phyloP scores from a whole-genome alignment of 106 monocot genomes.

The Dendrobium nobile region DNA sequence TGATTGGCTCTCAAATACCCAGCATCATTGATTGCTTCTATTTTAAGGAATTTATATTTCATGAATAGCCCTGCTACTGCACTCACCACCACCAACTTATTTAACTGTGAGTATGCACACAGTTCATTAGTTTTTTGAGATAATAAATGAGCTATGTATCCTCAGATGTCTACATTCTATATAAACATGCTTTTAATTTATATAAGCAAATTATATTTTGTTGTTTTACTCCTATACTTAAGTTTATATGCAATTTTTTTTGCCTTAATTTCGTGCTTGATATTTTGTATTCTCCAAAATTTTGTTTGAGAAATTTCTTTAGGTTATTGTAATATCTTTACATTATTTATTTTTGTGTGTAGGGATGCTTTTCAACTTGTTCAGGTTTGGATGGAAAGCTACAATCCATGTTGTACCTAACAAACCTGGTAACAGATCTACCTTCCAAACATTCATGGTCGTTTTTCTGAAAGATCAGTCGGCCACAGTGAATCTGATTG shows the following conservation, averaged over 20 bases:
- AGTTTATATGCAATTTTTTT: neutral
- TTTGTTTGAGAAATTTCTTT: neutral
- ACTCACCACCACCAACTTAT: neutral
- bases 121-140: neutral
- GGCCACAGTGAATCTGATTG: conserved; percentile 28
- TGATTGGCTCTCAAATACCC: neutral
- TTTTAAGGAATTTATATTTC: neutral
- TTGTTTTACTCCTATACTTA: neutral
- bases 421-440: conserved; percentile 33
- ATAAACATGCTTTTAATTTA: neutral
- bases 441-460: conserved; percentile 79
- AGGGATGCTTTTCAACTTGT: conserved; percentile 82
- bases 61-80: neutral
- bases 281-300: neutral
- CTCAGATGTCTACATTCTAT: neutral
- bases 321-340: neutral
- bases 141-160: neutral
- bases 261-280: neutral
- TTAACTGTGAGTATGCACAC: neutral
- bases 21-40: neutral
- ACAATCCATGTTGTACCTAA: conserved; percentile 52
- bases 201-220: neutral
- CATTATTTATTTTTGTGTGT: conserved; percentile 12
- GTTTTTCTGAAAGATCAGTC: conserved; percentile 47
- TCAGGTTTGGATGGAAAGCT: conserved; percentile 82